Base-by-base conservation (phyloP, 129 eudicot genomes). In the Saussurea involucrata region DNA sequence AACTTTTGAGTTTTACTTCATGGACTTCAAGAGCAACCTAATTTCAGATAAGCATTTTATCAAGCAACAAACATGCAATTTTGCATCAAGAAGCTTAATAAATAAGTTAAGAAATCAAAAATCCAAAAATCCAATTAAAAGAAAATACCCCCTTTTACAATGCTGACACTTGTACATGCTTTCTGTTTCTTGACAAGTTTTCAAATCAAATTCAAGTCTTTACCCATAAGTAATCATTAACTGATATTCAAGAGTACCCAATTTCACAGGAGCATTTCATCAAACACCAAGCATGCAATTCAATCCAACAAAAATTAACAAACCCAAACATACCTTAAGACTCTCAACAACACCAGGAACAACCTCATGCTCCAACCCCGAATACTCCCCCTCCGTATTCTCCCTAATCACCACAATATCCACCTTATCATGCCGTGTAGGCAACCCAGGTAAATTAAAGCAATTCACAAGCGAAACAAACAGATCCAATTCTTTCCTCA, bases 301-400 rank as follows among this genome's bases (percentile, higher is more conserved):
- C 3, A 71, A 49, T 49, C 1, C 53, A 42, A 57, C 66, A 55
- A 55, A 55, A 25, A 25, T 29, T 3, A 66, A 44, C 1, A 13
- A 20, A 42, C 21, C 11, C 0, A 10, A 34, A 44, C 4, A 27
- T 49, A 91, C 97, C 97, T 91, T 91, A 68, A 88, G 92, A 81
- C 97, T 91, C 75, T 91, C 97, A 17, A 89, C 89, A 11, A 92
- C 97, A 3, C 97, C 97, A 40, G 95, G 95, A 72, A 92, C 92
- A 60, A 92, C 96, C 83, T 89, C 97, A 33, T 92, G 97, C 78
- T 92, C 96, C 63, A 92, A 84, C 1, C 97, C 97, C 1, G 96
- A 44, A 77, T 92, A 92, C 85, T 92, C 97, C 10, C 97, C 97
- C 60, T 92, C 97, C 0, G 97, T 92, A 49, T 92, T 92, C 96